A percentile compares a stretch with the other conserved stretches of the same genome.
These are phyloP conservation scores for Noccaea caerulescens DNA, from an alignment of 345 rosid species.

Conservation along the genomic window DNA sequence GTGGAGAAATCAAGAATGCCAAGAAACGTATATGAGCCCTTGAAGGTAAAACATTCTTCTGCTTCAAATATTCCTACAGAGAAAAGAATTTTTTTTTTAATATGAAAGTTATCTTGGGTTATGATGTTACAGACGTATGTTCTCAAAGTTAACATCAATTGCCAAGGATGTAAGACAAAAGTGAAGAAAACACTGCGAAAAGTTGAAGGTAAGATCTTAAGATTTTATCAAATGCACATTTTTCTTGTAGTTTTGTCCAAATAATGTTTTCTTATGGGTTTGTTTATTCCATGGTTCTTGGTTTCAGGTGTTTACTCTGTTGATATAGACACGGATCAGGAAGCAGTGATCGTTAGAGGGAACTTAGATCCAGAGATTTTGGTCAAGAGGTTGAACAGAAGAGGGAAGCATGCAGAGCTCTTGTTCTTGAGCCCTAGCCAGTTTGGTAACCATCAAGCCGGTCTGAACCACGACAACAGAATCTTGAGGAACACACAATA, in stretches of 20 bases:
- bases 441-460: conserved; percentile 28
- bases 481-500: conserved; percentile 33
- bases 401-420: conserved; percentile 68
- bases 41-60: conserved; percentile 47
- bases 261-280: conserved; percentile 4
- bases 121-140: conserved; percentile 53
- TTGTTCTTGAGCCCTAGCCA: conserved; percentile 44
- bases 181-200: conserved; percentile 72
- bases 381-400: conserved; percentile 54
- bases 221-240: background rate
- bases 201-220: conserved; percentile 58
- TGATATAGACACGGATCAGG: conserved; percentile 55
- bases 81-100: background rate
- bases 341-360: conserved; percentile 62
- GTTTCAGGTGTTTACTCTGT: conserved; percentile 66
- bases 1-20: conserved; percentile 45
- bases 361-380: conserved; percentile 53
- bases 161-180: conserved; percentile 70
- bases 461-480: conserved; percentile 25
- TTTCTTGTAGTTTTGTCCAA: background rate
- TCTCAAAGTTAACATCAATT: conserved; percentile 71
- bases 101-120: background rate
- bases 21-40: conserved; percentile 46
- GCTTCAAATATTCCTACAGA: background rate
- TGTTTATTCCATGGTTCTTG: conserved; percentile 15